Conservation (phyloP, 1,284 basidiomycete species). For the Naganishia albida region DNA sequence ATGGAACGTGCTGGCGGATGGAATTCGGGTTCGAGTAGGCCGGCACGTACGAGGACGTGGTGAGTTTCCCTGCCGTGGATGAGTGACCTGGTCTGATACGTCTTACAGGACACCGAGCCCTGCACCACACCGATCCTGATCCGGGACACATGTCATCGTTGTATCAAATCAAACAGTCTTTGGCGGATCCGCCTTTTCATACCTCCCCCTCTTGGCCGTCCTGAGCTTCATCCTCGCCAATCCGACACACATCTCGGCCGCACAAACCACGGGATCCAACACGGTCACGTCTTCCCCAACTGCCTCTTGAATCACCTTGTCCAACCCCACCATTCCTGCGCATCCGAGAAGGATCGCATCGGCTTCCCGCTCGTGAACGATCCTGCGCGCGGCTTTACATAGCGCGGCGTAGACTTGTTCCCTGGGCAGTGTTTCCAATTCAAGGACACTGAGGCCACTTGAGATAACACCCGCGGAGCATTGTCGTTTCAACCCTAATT, state of each 20-base stretch:
- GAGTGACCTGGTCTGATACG: not conserved
- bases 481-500: conserved; percentile 41
- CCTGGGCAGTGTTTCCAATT: conserved; percentile 54
- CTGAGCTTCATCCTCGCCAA: conserved; percentile 38
- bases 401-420: conserved; percentile 54
- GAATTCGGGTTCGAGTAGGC: conserved; percentile 41
- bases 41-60: conserved; percentile 25
- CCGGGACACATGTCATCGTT: not conserved
- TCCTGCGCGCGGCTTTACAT: conserved; percentile 41
- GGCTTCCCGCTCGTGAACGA: conserved; percentile 48
- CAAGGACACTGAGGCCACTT: conserved; percentile 56
- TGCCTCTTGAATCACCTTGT: conserved; percentile 49
- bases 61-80: not conserved
- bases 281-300: conserved; percentile 49
- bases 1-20: conserved; percentile 67
- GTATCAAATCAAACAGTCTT: conserved; percentile 5
- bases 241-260: conserved; percentile 43
- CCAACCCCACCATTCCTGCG: conserved; percentile 60
- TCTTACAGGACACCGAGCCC: conserved; percentile 27
- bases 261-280: conserved; percentile 56
- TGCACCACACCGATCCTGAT: conserved; percentile 12
- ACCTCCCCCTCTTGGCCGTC: conserved; percentile 43
- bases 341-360: conserved; percentile 58
- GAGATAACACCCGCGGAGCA: conserved; percentile 56
- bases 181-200: conserved; percentile 31